phyloP scores from a whole-genome alignment of 352 stramenopile genomes.

The Paralagenidium karlingii region DNA sequence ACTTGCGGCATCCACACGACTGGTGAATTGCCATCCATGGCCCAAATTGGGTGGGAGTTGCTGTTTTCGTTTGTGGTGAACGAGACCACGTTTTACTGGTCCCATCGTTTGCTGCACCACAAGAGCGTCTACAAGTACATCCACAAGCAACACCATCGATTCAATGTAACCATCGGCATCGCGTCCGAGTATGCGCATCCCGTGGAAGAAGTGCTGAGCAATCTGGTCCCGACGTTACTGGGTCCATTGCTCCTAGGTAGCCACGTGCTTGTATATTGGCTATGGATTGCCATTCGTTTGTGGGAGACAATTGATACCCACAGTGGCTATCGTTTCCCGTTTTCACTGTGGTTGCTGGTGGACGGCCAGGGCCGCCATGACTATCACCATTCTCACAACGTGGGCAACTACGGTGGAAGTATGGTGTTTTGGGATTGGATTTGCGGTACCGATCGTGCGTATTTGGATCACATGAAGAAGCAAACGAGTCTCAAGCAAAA shows the following conservation, averaged over 20 bases:
- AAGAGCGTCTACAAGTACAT: slow-evolving; percentile 12
- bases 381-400: no score
- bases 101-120: slow-evolving; percentile 8
- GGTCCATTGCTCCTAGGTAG: slow-evolving; percentile 5
- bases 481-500: no score
- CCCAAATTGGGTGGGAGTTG: slow-evolving; percentile 6
- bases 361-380: no score
- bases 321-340: no score
- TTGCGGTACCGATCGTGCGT: no score
- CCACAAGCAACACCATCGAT: slow-evolving; percentile 9
- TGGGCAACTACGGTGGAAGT: no score
- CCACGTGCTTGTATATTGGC: no score
- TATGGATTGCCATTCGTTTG: no score
- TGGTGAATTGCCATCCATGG: background rate
- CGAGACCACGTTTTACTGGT: slow-evolving; percentile 11
- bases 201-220: slow-evolving; percentile 5
- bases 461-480: no score
- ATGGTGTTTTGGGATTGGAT: no score
- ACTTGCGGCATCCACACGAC: background rate
- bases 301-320: no score
- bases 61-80: slow-evolving; percentile 6
- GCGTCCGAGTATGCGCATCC: slow-evolving; percentile 8
- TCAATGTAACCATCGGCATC: slow-evolving; percentile 7
- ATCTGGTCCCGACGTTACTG: slow-evolving; percentile 8
- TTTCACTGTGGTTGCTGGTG: no score